Percentiles rank a stretch among this genome's conserved stretches.
These are phyloP conservation scores for Epithele typhae DNA, from an alignment of 768 basidiomycete species.

Conservation along the genomic window DNA sequence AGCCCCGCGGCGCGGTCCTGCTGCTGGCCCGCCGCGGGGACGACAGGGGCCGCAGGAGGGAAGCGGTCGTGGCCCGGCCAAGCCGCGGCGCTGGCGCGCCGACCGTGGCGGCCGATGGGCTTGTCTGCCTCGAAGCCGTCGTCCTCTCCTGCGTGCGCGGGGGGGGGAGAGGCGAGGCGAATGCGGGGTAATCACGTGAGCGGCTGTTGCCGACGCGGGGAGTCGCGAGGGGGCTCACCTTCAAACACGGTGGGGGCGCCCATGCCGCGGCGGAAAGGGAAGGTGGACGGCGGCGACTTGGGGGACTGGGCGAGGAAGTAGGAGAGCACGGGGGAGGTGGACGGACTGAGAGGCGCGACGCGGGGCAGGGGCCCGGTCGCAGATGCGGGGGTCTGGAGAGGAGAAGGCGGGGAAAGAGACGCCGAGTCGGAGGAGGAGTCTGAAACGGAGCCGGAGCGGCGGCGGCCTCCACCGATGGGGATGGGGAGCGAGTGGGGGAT, in stretches of 20 bases:
- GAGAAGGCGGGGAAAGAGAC: constrained; percentile 44
- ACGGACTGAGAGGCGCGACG: constrained; percentile 48
- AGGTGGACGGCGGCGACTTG: constrained; percentile 41
- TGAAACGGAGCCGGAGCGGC: constrained; percentile 60
- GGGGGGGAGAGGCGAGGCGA: too few relatives aligned
- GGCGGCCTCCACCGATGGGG: constrained; percentile 44
- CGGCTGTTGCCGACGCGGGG: neutral
- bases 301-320: constrained; percentile 56
- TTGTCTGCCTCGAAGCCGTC: constrained; percentile 17
- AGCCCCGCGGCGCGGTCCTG: constrained; percentile 68
- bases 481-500: constrained; percentile 64
- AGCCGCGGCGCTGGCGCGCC: constrained; percentile 55
- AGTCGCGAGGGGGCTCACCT: constrained; percentile 38
- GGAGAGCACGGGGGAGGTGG: constrained; percentile 66
- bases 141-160: constrained; percentile 14
- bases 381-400: constrained; percentile 44
- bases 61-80: constrained; percentile 49
- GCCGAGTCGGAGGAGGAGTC: constrained; percentile 20
- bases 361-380: constrained; percentile 34
- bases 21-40: constrained; percentile 42
- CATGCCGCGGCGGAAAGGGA: constrained; percentile 55
- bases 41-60: constrained; percentile 34
- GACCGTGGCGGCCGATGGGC: constrained; percentile 21
- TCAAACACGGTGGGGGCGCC: constrained; percentile 53
- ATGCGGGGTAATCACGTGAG: neutral